Evolutionary conservation across 106 monocot species (phyloP).

Genomic region (Dendrobium huoshanense): DNA sequence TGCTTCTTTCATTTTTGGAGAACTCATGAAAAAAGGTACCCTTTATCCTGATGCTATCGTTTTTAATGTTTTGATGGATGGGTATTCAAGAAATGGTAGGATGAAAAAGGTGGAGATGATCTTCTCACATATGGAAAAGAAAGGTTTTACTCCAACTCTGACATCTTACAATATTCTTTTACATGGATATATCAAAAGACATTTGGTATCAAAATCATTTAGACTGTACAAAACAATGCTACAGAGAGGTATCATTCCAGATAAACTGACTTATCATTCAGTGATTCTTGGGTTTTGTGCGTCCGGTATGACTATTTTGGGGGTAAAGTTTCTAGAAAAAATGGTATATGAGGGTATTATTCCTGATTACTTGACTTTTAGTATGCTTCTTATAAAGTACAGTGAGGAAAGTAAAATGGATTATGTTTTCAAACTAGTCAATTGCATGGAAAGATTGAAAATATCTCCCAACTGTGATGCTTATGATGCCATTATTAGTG

Average conservation of each 20-base stretch:
- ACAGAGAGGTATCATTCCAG: constrained; percentile 36
- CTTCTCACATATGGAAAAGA: constrained; percentile 43
- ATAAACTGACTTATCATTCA: constrained; percentile 55
- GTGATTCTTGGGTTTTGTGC: constrained; percentile 64
- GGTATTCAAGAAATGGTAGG: constrained; percentile 50
- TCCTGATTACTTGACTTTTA: constrained; percentile 62
- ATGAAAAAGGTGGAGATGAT: constrained; percentile 36
- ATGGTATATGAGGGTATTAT: constrained; percentile 41
- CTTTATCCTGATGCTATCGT: constrained; percentile 31
- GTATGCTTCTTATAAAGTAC: constrained; percentile 51
- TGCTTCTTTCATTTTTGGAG: constrained; percentile 59
- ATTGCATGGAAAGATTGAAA: constrained; percentile 54
- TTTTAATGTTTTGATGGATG: constrained; percentile 66
- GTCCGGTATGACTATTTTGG: constrained; percentile 52
- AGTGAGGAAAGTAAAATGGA: constrained; percentile 36
- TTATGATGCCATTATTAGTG: constrained; percentile 62
- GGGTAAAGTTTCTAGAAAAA: constrained; percentile 73
- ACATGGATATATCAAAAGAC: constrained; percentile 45
- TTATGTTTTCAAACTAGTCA: constrained; percentile 39
- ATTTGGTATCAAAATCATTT: constrained; percentile 34
- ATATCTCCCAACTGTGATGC: constrained; percentile 39
- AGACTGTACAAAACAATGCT: constrained; percentile 49
- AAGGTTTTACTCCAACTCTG: constrained; percentile 43
- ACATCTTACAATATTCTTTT: constrained; percentile 74
- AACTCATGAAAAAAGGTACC: constrained; percentile 45